Percentiles rank a stretch among this genome's conserved stretches.
phyloP scores from a whole-genome alignment of 2,329 filamentous ascomycete species.

The Phoma sp. region DNA sequence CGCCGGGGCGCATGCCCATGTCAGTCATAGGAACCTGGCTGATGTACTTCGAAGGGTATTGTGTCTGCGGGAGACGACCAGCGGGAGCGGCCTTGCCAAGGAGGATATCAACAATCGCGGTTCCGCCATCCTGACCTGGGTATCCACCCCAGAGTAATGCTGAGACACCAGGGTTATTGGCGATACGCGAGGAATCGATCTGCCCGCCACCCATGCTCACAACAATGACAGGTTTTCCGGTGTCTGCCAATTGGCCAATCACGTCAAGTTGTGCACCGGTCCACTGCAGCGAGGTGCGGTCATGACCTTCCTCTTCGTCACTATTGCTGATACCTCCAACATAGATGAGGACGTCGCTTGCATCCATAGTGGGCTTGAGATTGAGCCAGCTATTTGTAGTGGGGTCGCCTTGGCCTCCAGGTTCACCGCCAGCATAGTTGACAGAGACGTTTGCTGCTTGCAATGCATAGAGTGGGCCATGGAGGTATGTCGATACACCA shows the following conservation, averaged over 20 bases:
- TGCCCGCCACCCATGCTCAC: conserved; percentile 60
- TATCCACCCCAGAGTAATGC: conserved; percentile 65
- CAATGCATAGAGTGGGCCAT: conserved; percentile 60
- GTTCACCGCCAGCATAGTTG: conserved; percentile 34
- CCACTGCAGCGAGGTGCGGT: conserved; percentile 61
- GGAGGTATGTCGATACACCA: conserved; percentile 62
- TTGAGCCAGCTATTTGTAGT: conserved; percentile 32
- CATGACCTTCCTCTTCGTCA: conserved; percentile 60
- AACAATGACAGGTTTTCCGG: conserved; percentile 59
- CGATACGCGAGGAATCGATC: conserved; percentile 60
- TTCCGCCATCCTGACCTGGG: conserved; percentile 65
- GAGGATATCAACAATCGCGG: conserved; percentile 62
- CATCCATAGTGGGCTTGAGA: conserved; percentile 26
- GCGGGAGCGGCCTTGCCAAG: conserved; percentile 60
- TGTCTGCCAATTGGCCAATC: conserved; percentile 55
- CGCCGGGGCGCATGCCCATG: conserved; percentile 61
- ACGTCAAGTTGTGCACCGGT: conserved; percentile 59
- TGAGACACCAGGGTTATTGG: conserved; percentile 56
- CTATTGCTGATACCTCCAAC: conserved; percentile 62
- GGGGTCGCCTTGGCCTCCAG: conserved; percentile 36
- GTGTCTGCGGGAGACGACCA: conserved; percentile 62
- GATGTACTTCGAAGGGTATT: conserved; percentile 62
- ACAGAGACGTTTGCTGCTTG: conserved; percentile 51
- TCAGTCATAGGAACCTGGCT: conserved; percentile 61
- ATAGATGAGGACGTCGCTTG: conserved; percentile 61